These are phyloP conservation scores for Cornus suecica DNA, from an alignment of 148 eudicot species.

Conservation along the genomic window DNA sequence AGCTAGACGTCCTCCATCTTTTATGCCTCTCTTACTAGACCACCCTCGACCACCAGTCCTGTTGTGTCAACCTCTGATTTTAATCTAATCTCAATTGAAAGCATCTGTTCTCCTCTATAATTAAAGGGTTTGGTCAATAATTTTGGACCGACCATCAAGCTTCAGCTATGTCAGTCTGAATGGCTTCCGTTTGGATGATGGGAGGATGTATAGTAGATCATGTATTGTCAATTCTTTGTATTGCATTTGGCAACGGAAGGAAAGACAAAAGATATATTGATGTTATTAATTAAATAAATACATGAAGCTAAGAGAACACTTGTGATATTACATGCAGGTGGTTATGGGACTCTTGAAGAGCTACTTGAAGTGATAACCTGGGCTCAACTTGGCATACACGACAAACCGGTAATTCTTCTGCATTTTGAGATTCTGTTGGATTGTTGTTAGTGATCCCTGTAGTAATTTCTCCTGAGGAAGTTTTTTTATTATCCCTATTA, in stretches of 20 bases:
- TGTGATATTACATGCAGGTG: constrained; percentile 47
- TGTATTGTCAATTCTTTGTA: not conserved
- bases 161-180: not conserved
- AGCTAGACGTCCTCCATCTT: constrained; percentile 1
- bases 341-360: constrained; percentile 97
- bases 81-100: no score
- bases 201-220: not conserved
- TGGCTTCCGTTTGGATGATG: not conserved
- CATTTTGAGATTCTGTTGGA: not conserved
- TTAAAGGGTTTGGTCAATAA: not conserved
- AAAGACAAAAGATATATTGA: not conserved
- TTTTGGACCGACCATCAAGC: not conserved
- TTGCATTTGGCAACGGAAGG: no score
- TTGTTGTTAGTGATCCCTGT: not conserved
- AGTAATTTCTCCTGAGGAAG: not conserved
- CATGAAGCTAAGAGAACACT: not conserved
- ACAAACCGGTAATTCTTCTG: constrained; percentile 66
- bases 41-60: not conserved
- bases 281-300: not conserved
- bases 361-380: constrained; percentile 94
- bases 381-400: constrained; percentile 99
- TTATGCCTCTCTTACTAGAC: not conserved
- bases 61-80: no score
- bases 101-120: not conserved
- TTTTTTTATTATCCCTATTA: not conserved